Percentiles rank a stretch among this genome's conserved stretches.
phyloP scores from a whole-genome alignment of 2,329 filamentous ascomycete genomes.

The Microdochium nivale region DNA sequence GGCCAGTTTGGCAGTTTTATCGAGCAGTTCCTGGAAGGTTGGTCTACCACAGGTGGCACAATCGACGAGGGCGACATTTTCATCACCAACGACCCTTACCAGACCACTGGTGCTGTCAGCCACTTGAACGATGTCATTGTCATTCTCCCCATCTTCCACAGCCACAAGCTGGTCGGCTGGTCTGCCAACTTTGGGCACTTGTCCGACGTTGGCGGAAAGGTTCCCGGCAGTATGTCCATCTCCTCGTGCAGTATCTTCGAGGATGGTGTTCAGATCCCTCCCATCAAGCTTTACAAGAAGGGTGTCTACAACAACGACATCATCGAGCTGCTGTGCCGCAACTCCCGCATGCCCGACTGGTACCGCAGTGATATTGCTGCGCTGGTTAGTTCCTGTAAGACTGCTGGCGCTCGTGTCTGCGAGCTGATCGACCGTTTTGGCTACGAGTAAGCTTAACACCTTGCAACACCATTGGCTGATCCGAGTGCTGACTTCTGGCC shows the following conservation, averaged over 20 bases:
- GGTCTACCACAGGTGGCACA: conserved; percentile 25
- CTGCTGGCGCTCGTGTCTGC: conserved; percentile 31
- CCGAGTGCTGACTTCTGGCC: neutral
- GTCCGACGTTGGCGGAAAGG: conserved; percentile 34
- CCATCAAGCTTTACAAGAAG: conserved; percentile 34
- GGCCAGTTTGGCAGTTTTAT: conserved; percentile 43
- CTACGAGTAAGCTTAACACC: conserved; percentile 12
- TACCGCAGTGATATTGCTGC: conserved; percentile 37
- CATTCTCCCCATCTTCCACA: conserved; percentile 34
- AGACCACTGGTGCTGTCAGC: conserved; percentile 37
- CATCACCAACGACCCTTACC: conserved; percentile 41
- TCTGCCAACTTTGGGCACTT: conserved; percentile 41
- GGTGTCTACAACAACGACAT: conserved; percentile 33
- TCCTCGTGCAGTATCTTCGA: conserved; percentile 37
- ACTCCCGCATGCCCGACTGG: conserved; percentile 38
- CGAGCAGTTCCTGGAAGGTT: conserved; percentile 33
- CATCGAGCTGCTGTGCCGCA: conserved; percentile 35
- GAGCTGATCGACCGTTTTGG: conserved; percentile 36
- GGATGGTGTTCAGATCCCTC: conserved; percentile 39
- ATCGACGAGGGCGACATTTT: conserved; percentile 41
- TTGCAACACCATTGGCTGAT: neutral
- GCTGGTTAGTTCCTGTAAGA: conserved; percentile 35
- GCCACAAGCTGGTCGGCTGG: conserved; percentile 35
- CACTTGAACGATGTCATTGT: conserved; percentile 42
- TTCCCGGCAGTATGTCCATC: conserved; percentile 40